Evolutionary conservation across 78 protist genomes (phyloP).

Genomic region (Protostelium mycophagum): DNA sequence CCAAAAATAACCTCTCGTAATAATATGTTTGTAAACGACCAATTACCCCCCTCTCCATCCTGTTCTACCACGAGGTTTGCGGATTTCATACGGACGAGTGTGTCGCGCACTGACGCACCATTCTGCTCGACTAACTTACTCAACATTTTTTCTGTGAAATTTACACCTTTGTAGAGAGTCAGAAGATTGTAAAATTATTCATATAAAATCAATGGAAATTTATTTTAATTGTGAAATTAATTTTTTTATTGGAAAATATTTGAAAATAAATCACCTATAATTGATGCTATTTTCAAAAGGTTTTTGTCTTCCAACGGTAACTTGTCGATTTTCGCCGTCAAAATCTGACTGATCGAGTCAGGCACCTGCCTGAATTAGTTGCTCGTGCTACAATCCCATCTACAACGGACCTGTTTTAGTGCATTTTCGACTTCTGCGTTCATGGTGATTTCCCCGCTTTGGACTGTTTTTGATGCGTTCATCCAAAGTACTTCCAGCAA

Average conservation of each 20-base stretch:
- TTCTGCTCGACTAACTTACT: neutral
- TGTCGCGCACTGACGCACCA: neutral
- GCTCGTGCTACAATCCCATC: too few species aligned
- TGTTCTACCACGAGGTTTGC: conserved; percentile 10
- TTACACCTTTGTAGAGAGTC: neutral
- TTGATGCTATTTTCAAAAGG: neutral
- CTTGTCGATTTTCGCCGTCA: neutral
- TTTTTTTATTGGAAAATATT: too few species aligned
- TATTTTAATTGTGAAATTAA: too few species aligned
- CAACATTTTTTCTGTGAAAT: neutral
- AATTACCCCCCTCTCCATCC: neutral
- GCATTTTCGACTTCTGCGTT: neutral
- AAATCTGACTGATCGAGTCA: neutral
- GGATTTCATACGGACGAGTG: neutral
- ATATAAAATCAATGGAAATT: too few species aligned
- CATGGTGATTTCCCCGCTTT: neutral
- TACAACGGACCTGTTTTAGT: neutral
- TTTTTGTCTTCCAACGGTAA: neutral
- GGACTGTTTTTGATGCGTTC: neutral
- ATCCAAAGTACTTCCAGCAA: neutral
- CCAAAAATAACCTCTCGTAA: conserved; percentile 52
- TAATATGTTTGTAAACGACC: conserved; percentile 10
- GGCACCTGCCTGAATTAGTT: neutral
- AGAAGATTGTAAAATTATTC: too few species aligned
- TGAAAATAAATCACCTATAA: neutral